Base-by-base conservation (phyloP, 2,329 filamentous ascomycete species). In the Fusarium poae region DNA sequence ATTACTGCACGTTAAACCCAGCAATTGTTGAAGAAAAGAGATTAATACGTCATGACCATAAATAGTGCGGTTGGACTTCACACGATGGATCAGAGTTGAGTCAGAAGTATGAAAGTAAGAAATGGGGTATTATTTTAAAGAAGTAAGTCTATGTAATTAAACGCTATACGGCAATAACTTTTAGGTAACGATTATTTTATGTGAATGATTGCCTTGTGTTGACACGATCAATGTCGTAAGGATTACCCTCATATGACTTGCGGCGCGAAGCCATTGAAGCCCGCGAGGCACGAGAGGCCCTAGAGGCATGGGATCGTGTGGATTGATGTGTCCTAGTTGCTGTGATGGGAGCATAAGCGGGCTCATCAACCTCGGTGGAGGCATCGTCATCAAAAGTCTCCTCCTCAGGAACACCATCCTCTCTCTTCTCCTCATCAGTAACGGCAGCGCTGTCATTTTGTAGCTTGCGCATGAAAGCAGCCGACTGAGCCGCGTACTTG, bases 401-500 rank as follows among this genome's bases (percentile, higher is more conserved):
- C 5, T 59, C 57, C 9, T 11, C 58, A 2, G 67, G 37, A 7
- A 23, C 37, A 5, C 25, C 35, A 15, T 69, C 67, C 1, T 67
- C 62, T 40, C 59, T 63, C 42, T 69, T 68, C 15, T 53, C 29
- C 10, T 70, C 66, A 3, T 62, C 67, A 3, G 53, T 16, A 4
- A 23, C 8, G 5, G 23, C 16, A 23, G 45, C 57, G 8, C 32
- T 54, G 18, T 70, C 67, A 42, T 4, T 55, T 6, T 69, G 67
- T 2, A 69, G 34, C 62, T 69, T 70, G 48, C 66, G 67, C 21
- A 69, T 70, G n/a, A 69, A 69, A 18, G 66, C 67, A 15, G 67
- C 67, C 10, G 67, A 69, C 18, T 69, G 67, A 9, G 67, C 67
- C 3, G 67, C 67, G 10, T 64, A 71, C 54, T 71, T 71, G 68